These are phyloP conservation scores for Tympanopsis confertula DNA, from an alignment of 2,329 filamentous ascomycete species.

Conservation along the genomic window DNA sequence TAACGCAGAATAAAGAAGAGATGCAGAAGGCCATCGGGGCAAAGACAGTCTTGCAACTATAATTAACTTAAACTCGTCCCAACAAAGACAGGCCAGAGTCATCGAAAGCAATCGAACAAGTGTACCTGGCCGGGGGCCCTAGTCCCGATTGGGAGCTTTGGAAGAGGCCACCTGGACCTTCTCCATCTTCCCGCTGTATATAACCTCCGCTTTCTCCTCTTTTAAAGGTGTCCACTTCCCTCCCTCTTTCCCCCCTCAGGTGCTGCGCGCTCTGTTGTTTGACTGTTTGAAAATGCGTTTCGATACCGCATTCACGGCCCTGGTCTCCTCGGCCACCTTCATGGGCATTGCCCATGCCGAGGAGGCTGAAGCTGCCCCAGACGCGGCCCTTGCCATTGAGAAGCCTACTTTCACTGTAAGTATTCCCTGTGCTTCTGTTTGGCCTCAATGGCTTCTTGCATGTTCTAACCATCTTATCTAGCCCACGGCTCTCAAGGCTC, in stretches of 20 bases:
- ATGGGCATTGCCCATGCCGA: background rate
- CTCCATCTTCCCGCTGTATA: background rate
- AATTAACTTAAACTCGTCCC: no score
- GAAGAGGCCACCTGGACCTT: conserved; percentile 1
- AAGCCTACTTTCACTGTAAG: conserved; percentile 1
- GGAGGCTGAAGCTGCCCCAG: background rate
- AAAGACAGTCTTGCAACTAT: no score
- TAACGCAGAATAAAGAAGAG: no score
- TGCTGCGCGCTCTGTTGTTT: background rate
- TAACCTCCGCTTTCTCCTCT: background rate
- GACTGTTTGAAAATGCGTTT: background rate
- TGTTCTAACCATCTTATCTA: conserved; percentile 22
- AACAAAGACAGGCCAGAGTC: no score
- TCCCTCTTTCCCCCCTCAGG: background rate
- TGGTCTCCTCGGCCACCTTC: conserved; percentile 1
- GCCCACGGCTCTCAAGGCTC: conserved; percentile 80
- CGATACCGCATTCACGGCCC: background rate
- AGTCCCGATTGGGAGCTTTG: no score
- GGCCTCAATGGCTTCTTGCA: background rate
- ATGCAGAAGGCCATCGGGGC: no score
- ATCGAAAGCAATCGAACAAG: no score
- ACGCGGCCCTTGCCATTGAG: background rate
- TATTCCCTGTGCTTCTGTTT: background rate
- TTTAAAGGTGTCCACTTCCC: background rate
- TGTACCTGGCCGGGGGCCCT: no score